These are phyloP conservation scores for Tarenaya hassleriana DNA, from an alignment of 345 rosid species.

Conservation along the genomic window DNA sequence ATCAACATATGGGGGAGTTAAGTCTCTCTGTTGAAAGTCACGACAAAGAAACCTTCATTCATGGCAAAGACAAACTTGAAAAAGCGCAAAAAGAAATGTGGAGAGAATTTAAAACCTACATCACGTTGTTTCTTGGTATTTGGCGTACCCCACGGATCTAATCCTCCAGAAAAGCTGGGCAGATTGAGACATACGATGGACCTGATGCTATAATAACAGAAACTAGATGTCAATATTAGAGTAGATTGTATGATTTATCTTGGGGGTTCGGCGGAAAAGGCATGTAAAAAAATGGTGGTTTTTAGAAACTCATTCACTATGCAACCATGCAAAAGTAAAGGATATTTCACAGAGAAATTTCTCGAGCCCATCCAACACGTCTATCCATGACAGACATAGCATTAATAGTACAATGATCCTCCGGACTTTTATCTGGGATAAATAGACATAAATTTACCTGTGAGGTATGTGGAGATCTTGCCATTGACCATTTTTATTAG, in stretches of 20 bases:
- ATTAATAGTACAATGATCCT: background rate
- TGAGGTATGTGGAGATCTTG: constrained; percentile 59
- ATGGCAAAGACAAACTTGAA: background rate
- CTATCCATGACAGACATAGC: constrained; percentile 3
- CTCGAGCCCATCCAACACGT: constrained; percentile 19
- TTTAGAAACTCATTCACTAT: no score
- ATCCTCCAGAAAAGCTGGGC: constrained; percentile 92
- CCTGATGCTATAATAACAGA: constrained; percentile 51
- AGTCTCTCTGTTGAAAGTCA: constrained; percentile 45
- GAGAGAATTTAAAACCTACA: constrained; percentile 33
- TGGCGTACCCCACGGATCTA: constrained; percentile 91
- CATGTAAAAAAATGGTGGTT: constrained; percentile 1
- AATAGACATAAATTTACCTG: constrained; percentile 35
- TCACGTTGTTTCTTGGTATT: constrained; percentile 37
- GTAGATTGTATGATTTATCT: background rate
- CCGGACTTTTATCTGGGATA: constrained; percentile 13
- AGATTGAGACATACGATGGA: constrained; percentile 83
- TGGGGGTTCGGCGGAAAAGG: no score
- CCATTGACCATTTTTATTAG: constrained; percentile 63
- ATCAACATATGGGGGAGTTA: constrained; percentile 81
- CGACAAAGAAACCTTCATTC: background rate
- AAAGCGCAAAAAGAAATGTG: background rate
- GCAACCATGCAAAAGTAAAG: no score
- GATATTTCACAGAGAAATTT: constrained; percentile 4
- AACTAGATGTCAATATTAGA: background rate